Percentiles rank a stretch among this genome's conserved stretches.
phyloP scores from a whole-genome alignment of 345 rosid genomes.

The Geranium brycei region DNA sequence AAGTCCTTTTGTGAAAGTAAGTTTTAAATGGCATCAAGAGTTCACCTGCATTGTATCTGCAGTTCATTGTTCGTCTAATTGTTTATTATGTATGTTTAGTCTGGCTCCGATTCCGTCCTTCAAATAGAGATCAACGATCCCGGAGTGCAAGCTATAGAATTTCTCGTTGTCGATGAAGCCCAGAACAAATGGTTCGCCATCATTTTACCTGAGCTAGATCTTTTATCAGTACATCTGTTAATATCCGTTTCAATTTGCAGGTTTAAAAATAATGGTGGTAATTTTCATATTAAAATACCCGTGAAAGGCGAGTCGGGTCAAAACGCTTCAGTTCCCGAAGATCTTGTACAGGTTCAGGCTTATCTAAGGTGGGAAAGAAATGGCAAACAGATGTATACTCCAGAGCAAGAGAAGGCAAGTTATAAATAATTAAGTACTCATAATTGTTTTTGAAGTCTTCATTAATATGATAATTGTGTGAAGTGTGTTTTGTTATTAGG shows the following conservation, averaged over 20 bases:
- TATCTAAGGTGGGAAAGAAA: constrained; percentile 70
- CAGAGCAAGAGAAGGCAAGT: constrained; percentile 19
- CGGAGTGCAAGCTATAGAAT: constrained; percentile 65
- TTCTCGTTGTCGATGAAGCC: constrained; percentile 78
- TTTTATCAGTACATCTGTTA: too few relatives aligned
- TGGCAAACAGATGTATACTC: constrained; percentile 55
- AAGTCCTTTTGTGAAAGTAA: constrained; percentile 72
- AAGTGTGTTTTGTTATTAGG: too few relatives aligned
- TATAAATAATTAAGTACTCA: background rate
- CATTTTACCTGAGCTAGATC: background rate
- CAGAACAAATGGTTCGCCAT: constrained; percentile 63
- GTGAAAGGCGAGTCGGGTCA: constrained; percentile 24
- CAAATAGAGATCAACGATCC: constrained; percentile 74
- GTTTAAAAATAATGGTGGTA: constrained; percentile 76
- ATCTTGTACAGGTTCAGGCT: constrained; percentile 61
- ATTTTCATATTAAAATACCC: constrained; percentile 67
- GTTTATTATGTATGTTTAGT: constrained; percentile 24
- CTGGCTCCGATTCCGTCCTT: constrained; percentile 51
- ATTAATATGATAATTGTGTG: too few relatives aligned
- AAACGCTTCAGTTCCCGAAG: constrained; percentile 64
- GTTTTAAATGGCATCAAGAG: constrained; percentile 8
- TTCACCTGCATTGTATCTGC: background rate
- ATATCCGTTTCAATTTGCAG: constrained; percentile 17
- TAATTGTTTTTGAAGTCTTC: too few relatives aligned
- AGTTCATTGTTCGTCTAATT: background rate